Percentiles rank a stretch among this genome's conserved stretches.
phyloP scores from a whole-genome alignment of 2,329 filamentous ascomycete species.

The Stagonosporopsis chrysanthemi region DNA sequence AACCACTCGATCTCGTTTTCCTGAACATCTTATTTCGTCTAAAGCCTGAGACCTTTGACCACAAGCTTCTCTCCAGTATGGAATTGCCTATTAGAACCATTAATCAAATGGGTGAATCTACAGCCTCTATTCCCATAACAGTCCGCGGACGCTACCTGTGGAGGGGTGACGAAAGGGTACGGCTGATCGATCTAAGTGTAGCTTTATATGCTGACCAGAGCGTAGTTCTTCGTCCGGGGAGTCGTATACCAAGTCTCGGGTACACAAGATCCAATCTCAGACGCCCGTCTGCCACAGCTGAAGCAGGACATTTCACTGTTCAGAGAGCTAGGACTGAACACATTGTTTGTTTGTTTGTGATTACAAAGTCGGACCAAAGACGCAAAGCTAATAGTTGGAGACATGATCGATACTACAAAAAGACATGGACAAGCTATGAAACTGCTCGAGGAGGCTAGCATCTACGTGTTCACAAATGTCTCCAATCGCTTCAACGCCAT shows the following conservation, averaged over 20 bases:
- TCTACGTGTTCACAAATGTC: conserved; percentile 18
- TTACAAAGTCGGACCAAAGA: background rate
- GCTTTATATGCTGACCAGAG: background rate
- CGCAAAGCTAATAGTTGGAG: conserved; percentile 9
- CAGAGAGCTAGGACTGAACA: conserved; percentile 19
- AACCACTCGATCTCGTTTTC: background rate
- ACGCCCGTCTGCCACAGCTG: conserved; percentile 13
- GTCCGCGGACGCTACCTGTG: conserved; percentile 20
- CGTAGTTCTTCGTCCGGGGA: conserved; percentile 18
- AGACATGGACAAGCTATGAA: conserved; percentile 19
- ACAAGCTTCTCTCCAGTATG: background rate
- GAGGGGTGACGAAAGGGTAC: conserved; percentile 15
- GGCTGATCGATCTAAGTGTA: no score
- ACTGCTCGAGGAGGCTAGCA: conserved; percentile 22
- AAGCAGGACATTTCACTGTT: conserved; percentile 17
- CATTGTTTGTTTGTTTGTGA: conserved; percentile 19
- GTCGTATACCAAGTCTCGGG: conserved; percentile 9
- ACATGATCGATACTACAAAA: conserved; percentile 18
- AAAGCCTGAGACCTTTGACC: background rate
- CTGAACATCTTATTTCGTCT: background rate
- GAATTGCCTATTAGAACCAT: background rate
- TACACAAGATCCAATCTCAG: conserved; percentile 13
- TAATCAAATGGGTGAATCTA: background rate
- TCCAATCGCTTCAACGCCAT: conserved; percentile 11
- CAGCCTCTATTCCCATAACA: conserved; percentile 13